Percentiles rank a stretch among this genome's conserved stretches.
These are phyloP conservation scores for Mentha longifolia DNA, from an alignment of 257 asterid genomes.

Conservation along the genomic window DNA sequence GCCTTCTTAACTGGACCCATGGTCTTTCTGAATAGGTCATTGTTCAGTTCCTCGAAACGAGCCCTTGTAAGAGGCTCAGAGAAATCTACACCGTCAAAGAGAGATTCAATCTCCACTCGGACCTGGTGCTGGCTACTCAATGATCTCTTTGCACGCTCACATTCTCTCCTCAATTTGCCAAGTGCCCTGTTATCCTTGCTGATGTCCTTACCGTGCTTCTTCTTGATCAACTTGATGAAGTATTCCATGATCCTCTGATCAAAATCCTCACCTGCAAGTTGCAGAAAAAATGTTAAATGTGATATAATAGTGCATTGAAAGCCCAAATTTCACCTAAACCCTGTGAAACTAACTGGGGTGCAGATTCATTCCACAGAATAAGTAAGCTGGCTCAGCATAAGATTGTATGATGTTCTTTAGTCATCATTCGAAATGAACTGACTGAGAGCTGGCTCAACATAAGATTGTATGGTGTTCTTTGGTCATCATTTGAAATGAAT, in stretches of 20 bases:
- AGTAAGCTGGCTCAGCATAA: neutral
- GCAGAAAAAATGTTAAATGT: conserved; percentile 8
- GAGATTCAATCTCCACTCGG: conserved; percentile 95
- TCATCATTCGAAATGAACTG: neutral
- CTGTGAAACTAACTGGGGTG: neutral
- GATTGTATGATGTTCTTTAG: neutral
- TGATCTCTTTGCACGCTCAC: conserved; percentile 95
- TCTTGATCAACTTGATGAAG: conserved; percentile 94
- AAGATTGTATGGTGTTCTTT: neutral
- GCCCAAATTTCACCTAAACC: neutral
- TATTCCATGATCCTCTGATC: conserved; percentile 96
- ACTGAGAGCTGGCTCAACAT: neutral
- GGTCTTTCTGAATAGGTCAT: conserved; percentile 89
- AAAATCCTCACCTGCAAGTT: conserved; percentile 86
- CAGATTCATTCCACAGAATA: neutral
- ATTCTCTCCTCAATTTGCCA: conserved; percentile 92
- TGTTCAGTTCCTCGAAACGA: conserved; percentile 94
- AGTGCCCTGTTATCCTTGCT: conserved; percentile 97
- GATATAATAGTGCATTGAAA: neutral
- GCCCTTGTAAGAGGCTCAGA: conserved; percentile 98
- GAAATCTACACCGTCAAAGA: conserved; percentile 90
- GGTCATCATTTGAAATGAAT: neutral
- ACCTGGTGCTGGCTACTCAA: conserved; percentile 98
- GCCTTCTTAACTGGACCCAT: conserved; percentile 99
- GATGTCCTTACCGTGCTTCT: conserved; percentile 95